Conservation (phyloP, 2,329 filamentous ascomycete species). For the Diplodia sapinea region DNA sequence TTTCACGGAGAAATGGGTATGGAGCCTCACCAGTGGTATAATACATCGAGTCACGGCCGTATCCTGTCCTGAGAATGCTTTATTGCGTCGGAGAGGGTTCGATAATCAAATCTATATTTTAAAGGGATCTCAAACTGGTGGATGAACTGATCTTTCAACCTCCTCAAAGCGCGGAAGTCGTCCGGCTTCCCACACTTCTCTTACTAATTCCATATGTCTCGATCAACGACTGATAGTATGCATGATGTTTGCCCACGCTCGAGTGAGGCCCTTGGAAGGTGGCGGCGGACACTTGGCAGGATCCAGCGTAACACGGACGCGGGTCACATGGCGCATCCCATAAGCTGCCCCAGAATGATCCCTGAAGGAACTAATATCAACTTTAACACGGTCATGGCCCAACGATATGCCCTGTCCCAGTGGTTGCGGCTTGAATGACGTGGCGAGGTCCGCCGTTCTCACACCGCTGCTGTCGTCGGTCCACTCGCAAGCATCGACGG, state of each 20-base stretch:
- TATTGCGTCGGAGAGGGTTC: no score
- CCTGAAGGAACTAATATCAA: not conserved
- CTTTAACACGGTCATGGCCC: not conserved
- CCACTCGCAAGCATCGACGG: conserved; percentile 1
- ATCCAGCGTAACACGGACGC: not conserved
- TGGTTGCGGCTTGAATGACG: not conserved
- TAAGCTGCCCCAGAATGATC: not conserved
- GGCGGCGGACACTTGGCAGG: not conserved
- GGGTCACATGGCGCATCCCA: not conserved
- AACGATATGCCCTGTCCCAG: not conserved
- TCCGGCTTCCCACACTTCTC: no score
- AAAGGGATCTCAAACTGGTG: no score
- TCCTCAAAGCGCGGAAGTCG: no score
- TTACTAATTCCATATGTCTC: no score
- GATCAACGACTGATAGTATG: not conserved
- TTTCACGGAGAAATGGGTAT: no score
- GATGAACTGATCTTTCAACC: no score
- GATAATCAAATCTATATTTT: no score
- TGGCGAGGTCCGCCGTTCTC: not conserved
- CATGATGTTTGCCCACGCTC: not conserved
- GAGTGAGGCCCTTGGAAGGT: not conserved
- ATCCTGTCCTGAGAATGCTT: no score
- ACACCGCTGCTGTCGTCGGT: not conserved
- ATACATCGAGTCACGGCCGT: no score
- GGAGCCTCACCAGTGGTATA: no score